phyloP scores from a whole-genome alignment of 2,329 filamentous ascomycete genomes.

The Claviceps digitariae region DNA sequence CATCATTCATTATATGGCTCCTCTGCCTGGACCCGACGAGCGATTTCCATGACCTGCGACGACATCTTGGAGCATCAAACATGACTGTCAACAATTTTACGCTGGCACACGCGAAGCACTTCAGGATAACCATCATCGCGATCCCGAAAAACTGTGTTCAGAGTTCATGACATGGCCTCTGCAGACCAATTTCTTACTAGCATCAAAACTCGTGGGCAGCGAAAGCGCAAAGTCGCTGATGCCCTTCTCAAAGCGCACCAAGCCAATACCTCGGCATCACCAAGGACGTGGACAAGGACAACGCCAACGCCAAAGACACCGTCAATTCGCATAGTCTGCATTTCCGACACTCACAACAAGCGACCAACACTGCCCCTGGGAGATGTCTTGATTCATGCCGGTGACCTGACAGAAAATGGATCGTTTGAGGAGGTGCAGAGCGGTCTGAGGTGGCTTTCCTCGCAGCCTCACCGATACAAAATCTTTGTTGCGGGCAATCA shows the following conservation, averaged over 20 bases:
- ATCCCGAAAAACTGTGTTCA: background rate
- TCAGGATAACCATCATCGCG: background rate
- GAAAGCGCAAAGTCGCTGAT: background rate
- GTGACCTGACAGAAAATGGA: constrained; percentile 32
- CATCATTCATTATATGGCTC: too few species aligned
- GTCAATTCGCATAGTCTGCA: constrained; percentile 22
- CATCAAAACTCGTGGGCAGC: background rate
- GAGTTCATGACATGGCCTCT: background rate
- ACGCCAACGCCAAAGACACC: background rate
- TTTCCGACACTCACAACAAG: constrained; percentile 33
- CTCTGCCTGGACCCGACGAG: background rate
- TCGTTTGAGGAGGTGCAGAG: constrained; percentile 24
- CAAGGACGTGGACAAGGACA: background rate
- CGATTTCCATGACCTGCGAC: background rate
- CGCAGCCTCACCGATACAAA: constrained; percentile 27
- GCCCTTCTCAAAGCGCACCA: background rate
- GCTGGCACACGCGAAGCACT: background rate
- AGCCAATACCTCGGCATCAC: background rate
- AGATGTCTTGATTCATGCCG: constrained; percentile 34
- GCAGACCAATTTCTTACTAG: background rate
- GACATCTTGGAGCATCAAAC: background rate
- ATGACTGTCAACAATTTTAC: background rate
- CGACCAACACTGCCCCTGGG: constrained; percentile 25
- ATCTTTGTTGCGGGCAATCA: constrained; percentile 34
- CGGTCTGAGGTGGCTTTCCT: constrained; percentile 24